phyloP scores from a whole-genome alignment of 208 protist genomes.

The Acanthamoeba sp. region DNA sequence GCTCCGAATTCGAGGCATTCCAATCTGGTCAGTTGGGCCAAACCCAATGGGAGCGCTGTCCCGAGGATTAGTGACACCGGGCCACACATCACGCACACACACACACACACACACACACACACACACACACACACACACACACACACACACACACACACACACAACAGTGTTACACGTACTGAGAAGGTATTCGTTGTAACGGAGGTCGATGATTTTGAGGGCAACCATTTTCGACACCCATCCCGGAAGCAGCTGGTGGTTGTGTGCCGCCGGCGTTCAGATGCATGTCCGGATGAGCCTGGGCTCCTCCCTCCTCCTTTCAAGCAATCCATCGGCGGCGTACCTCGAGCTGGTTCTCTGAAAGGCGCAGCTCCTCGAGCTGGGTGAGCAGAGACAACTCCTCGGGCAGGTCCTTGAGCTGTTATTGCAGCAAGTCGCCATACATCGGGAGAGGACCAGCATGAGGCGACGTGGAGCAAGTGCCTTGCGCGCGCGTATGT shows the following conservation, averaged over 20 bases:
- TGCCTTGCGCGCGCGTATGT: too few relatives aligned
- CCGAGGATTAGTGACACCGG: not conserved
- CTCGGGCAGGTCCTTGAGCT: not conserved
- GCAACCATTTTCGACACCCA: not conserved
- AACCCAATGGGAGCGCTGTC: slow-evolving; percentile 9
- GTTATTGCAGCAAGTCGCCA: not conserved
- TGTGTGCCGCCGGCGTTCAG: too few relatives aligned
- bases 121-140: too few relatives aligned
- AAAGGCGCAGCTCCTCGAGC: not conserved
- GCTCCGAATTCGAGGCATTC: slow-evolving; percentile 40
- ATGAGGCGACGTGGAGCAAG: too few relatives aligned
- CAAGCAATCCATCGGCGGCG: too few relatives aligned
- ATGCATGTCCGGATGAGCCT: too few relatives aligned
- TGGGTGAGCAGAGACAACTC: not conserved
- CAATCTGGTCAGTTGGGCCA: not conserved
- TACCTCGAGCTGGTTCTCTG: slow-evolving; percentile 17
- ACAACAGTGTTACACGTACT: too few relatives aligned
- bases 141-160: too few relatives aligned
- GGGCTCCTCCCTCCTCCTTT: too few relatives aligned
- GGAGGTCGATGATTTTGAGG: slow-evolving; percentile 27
- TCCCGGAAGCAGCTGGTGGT: not conserved
- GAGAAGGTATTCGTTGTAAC: slow-evolving; percentile 5
- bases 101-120: not conserved
- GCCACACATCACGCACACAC: not conserved
- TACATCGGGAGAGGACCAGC: too few relatives aligned